Base-by-base conservation (phyloP, 306 rosid genomes). In the Inga oerstediana region DNA sequence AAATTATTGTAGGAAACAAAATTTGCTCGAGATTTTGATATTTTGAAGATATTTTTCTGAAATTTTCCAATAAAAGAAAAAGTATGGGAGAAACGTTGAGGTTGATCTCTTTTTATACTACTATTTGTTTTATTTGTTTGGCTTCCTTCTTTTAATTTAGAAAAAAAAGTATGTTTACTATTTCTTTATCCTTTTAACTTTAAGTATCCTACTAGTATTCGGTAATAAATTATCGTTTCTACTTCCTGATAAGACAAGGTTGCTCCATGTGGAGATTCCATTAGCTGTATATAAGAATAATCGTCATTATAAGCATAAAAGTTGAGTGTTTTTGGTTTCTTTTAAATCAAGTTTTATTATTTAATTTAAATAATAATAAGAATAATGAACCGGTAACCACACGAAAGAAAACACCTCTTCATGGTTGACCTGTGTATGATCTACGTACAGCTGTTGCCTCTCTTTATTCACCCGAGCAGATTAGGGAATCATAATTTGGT, bases 401-500 rank as follows among this genome's bases (percentile, higher is more conserved):
- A n/a, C 32, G 4, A 69, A 69, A 69, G 11, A 37, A 39, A 69
- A 19, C 17, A 15, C 73, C 39, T 41, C 16, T 10, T 41, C 74
- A 39, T 69, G 46, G n/a, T 52, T 52, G 58, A 11, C 52, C 1
- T 3, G 52, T 48, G 4, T 13, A 12, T 10, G 52, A 48, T 54
- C 61, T 52, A 52, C n/a, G 20, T 20, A 19, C 64, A 66, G 41
- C 34, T 19, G 10, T 71, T 22, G 35, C 35, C 75, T 43, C 13
- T 72, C 2, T 19, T 49, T 3, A 46, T 72, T 46, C 76, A 24
- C 9, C 6, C 59, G 14, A 72, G 59, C 19, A 43, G 17, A 71
- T 71, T n/a, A 30, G 19, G 75, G 35, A 71, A 20, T 71, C 75
- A n/a, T 71, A 71, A 71, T 71, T 19, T 71, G 75, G 52, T 72